Evolutionary conservation across 108 stramenopile species (phyloP).

Genomic region (Cylindrotheca fusiformis): DNA sequence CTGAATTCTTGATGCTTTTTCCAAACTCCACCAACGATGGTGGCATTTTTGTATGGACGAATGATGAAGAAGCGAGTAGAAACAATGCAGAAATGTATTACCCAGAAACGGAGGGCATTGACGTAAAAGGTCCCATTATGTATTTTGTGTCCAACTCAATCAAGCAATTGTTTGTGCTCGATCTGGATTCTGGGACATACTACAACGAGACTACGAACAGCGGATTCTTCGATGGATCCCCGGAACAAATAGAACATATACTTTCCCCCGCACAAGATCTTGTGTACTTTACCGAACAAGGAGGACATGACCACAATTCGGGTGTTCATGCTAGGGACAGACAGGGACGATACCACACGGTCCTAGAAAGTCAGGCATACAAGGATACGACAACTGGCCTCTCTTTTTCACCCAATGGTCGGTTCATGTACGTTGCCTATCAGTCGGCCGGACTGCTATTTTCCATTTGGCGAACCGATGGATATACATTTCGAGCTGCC

Average conservation of each 20-base stretch:
- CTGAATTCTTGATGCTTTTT: slow-evolving; percentile 35
- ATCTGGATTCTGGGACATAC: slow-evolving; percentile 39
- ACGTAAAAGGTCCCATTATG: slow-evolving; percentile 19
- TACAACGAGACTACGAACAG: slow-evolving; percentile 12
- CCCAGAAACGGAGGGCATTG: slow-evolving; percentile 42
- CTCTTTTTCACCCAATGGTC: slow-evolving; percentile 56
- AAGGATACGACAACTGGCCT: slow-evolving; percentile 53
- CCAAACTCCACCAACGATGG: slow-evolving; percentile 20
- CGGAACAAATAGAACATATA: slow-evolving; percentile 34
- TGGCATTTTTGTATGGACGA: slow-evolving; percentile 38
- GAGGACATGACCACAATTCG: slow-evolving; percentile 9
- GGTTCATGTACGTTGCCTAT: slow-evolving; percentile 50
- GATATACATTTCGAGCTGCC: slow-evolving; percentile 25
- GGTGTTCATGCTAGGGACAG: slow-evolving; percentile 48
- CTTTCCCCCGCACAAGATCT: slow-evolving; percentile 13
- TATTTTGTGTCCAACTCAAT: slow-evolving; percentile 41
- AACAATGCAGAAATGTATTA: slow-evolving; percentile 29
- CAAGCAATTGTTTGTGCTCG: slow-evolving; percentile 31
- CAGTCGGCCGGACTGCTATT: slow-evolving; percentile 47
- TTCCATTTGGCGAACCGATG: slow-evolving; percentile 46
- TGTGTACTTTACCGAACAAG: slow-evolving; percentile 57
- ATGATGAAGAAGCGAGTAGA: slow-evolving; percentile 14
- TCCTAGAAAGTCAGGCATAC: slow-evolving; percentile 33
- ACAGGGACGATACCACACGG: slow-evolving; percentile 27
- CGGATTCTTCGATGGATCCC: slow-evolving; percentile 31